Evolutionary conservation across 345 rosid genomes (phyloP), one percentile per base, ranked within the genome.

Genomic region (Fremontodendron californicum): DNA sequence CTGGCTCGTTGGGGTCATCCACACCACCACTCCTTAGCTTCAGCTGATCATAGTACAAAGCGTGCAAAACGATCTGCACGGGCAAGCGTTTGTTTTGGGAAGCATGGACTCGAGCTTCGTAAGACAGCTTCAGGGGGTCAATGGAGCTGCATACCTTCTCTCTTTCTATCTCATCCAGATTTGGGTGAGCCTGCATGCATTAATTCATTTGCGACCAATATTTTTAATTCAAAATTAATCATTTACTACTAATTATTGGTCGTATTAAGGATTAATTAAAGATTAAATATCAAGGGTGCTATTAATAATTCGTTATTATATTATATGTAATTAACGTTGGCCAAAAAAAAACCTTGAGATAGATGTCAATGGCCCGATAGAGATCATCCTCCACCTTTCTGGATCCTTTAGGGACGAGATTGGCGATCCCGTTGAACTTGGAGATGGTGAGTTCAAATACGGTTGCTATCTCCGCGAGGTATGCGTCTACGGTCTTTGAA

Each of bases 51-150:
- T 89, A 96, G 86, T 93, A 96, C 71, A 96, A 86, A 0, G 97
- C 92, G 67, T 96, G 96, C 9, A 96, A 81, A 31, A 96, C 98
- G 5, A 93, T 88, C 78, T 92, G 94, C 6, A 96, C 96, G 0
- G 99, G 99, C 43, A 96, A 75, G 31, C 99, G 84, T 80, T 96
- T 96, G 93, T 96, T 96, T 78, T 93, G 92, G 13, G 99, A 92
- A 29, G 99, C 99, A 69, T 96, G 99, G n/a, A 93, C 85, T 78
- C 99, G 87, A 16, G 99, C 99, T 75, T 93, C 96, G 78, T 90
- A 84, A 4, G 99, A 90, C 5, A 96, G 87, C 79, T 91, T 96
- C 51, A 96, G 73, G 9, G 98, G 87, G 27, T 96, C 99, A 96
- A 96, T 90, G 45, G 88, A 87, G 79, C 98, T 91, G 78, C 99